These are phyloP conservation scores for Leersia perrieri DNA, from an alignment of 176 grass and related monocot genomes.

Conservation along the genomic window DNA sequence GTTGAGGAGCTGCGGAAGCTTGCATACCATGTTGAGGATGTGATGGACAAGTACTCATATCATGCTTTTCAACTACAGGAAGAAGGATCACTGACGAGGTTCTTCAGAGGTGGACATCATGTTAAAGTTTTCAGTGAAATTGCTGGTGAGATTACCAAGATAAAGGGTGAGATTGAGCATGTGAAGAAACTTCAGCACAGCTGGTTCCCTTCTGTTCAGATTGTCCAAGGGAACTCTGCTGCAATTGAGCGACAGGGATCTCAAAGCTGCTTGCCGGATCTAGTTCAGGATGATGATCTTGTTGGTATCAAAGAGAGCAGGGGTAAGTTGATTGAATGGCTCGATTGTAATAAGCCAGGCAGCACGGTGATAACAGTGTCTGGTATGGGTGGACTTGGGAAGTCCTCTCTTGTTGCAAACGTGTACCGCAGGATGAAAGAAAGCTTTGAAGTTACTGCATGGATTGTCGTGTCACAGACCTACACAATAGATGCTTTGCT, in stretches of 20 bases:
- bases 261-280: neutral
- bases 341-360: neutral
- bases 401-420: neutral
- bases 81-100: neutral
- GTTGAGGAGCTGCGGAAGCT: constrained; percentile 7
- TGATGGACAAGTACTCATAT: constrained; percentile 33
- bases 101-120: neutral
- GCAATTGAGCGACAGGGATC: neutral
- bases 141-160: neutral
- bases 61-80: constrained; percentile 13
- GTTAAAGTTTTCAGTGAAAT: neutral
- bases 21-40: constrained; percentile 27
- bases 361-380: neutral
- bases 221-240: neutral
- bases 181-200: neutral
- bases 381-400: neutral
- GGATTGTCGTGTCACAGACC: neutral
- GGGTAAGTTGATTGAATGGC: too few relatives aligned
- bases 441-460: neutral
- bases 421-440: neutral
- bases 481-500: neutral
- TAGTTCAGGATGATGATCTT: neutral
- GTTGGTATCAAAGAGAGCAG: neutral
- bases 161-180: neutral
- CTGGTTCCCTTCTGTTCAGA: neutral